Conservation (phyloP, 75 land plant species). For the Cupressus sempervirens region DNA sequence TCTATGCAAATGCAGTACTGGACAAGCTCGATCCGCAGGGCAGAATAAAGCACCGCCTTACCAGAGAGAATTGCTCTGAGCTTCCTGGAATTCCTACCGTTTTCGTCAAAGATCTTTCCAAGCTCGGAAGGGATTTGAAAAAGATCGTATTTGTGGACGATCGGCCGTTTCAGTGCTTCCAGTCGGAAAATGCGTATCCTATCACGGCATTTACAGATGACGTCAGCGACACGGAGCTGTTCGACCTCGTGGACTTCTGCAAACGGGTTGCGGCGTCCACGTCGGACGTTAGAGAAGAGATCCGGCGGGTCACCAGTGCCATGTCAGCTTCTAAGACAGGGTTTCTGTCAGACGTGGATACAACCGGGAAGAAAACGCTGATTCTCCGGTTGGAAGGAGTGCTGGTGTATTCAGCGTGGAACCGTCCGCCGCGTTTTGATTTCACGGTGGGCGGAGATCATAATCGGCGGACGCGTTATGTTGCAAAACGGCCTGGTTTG, state of each 20-base stretch:
- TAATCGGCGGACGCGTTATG: neutral
- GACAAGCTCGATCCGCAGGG: too few relatives aligned
- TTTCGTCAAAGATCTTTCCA: constrained; percentile 12
- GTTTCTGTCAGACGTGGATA: too few relatives aligned
- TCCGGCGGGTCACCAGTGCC: neutral
- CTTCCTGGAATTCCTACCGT: too few relatives aligned
- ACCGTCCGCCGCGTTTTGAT: too few relatives aligned
- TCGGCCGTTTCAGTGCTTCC: neutral
- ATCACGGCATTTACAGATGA: constrained; percentile 24
- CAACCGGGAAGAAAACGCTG: too few relatives aligned
- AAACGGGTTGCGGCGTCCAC: neutral
- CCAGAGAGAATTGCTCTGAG: too few relatives aligned
- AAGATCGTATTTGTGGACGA: neutral
- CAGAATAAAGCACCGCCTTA: too few relatives aligned
- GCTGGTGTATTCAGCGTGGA: too few relatives aligned
- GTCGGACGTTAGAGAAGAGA: neutral
- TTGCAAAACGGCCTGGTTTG: neutral
- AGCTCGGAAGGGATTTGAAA: neutral
- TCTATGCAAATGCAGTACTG: constrained; percentile 22
- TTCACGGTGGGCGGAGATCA: too few relatives aligned
- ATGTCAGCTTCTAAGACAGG: too few relatives aligned
- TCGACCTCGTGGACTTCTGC: neutral
- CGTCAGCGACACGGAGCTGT: constrained; percentile 19
- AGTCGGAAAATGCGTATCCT: constrained; percentile 25
- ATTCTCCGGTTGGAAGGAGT: too few relatives aligned